These are phyloP conservation scores for Chlorella sp. DNA, from an alignment of 139 green algal genomes.

Conservation along the genomic window DNA sequence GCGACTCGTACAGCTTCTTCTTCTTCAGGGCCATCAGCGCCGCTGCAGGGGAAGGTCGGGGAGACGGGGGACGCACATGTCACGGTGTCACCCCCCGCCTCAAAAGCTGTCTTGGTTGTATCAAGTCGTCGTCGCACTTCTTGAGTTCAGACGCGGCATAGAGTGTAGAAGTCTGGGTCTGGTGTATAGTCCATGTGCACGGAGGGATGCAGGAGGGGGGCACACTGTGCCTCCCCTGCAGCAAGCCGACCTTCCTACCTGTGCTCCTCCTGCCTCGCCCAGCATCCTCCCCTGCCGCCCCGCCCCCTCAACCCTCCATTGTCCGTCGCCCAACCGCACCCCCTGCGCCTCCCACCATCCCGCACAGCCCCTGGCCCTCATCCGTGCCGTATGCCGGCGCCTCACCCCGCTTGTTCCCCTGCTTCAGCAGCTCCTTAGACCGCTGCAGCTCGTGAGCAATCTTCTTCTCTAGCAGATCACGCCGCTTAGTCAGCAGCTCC, in stretches of 20 bases:
- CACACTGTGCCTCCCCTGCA: too few species aligned
- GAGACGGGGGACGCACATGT: background rate
- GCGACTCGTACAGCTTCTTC: conserved; percentile 94
- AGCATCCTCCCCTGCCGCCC: too few species aligned
- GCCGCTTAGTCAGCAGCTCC: conserved; percentile 93
- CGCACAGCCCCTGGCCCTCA: background rate
- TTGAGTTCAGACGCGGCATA: background rate
- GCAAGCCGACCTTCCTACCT: too few species aligned
- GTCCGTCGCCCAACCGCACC: background rate
- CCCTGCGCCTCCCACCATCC: too few species aligned
- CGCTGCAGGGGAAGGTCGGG: conserved; percentile 46
- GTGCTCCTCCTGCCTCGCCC: too few species aligned
- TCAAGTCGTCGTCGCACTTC: background rate
- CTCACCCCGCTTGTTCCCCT: conserved; percentile 88
- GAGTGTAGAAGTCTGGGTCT: background rate
- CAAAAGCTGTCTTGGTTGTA: background rate
- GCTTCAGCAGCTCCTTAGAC: conserved; percentile 79
- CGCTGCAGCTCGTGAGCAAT: conserved; percentile 84
- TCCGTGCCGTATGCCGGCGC: background rate
- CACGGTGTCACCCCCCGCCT: background rate
- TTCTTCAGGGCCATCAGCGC: conserved; percentile 91
- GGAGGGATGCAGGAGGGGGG: too few species aligned
- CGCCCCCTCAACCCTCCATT: too few species aligned
- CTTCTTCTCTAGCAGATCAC: conserved; percentile 87
- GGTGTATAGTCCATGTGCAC: too few species aligned